Percentiles rank a stretch among this genome's conserved stretches.
Evolutionary conservation across 768 basidiomycete species (phyloP).

Genomic region (Bullera alba): DNA sequence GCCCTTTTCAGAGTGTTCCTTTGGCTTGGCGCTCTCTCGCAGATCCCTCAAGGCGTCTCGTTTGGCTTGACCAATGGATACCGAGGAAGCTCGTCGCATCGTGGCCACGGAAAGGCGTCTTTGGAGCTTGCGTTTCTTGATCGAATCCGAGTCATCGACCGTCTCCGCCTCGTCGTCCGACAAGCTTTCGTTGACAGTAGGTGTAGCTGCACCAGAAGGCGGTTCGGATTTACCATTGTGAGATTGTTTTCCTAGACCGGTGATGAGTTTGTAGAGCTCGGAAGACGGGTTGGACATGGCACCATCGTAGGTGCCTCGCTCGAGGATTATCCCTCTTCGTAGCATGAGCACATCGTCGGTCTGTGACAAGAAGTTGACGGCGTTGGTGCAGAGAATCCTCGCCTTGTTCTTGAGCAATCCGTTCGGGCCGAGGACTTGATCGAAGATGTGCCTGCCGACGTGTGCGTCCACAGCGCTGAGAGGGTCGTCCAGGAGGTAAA

Average conservation of each 20-base stretch:
- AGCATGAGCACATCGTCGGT: conserved; percentile 70
- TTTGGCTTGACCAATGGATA: conserved; percentile 44
- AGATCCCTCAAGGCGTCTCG: conserved; percentile 43
- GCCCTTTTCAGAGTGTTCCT: conserved; percentile 65
- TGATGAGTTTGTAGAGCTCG: conserved; percentile 65
- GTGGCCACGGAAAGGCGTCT: conserved; percentile 32
- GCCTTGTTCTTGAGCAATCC: conserved; percentile 78
- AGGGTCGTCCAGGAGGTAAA: conserved; percentile 88
- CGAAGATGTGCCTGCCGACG: conserved; percentile 48
- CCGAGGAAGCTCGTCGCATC: conserved; percentile 41
- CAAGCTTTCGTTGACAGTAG: conserved; percentile 20
- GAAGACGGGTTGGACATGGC: conserved; percentile 56
- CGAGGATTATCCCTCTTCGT: conserved; percentile 73
- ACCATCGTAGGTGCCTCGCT: conserved; percentile 60
- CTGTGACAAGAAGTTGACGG: conserved; percentile 70
- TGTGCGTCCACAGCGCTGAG: conserved; percentile 56
- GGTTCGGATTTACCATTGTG: conserved; percentile 22
- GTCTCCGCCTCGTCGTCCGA: conserved; percentile 18
- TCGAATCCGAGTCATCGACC: conserved; percentile 18
- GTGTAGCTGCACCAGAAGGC: conserved; percentile 29
- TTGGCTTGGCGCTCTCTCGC: conserved; percentile 46
- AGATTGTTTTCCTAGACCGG: conserved; percentile 44
- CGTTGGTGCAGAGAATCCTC: conserved; percentile 77
- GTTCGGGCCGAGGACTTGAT: conserved; percentile 76
- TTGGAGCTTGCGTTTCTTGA: conserved; percentile 23